A percentile compares a stretch with the other conserved stretches of the same genome.
These are phyloP conservation scores for Fusarium avenaceum DNA, from an alignment of 2,329 filamentous ascomycete species.

Conservation along the genomic window DNA sequence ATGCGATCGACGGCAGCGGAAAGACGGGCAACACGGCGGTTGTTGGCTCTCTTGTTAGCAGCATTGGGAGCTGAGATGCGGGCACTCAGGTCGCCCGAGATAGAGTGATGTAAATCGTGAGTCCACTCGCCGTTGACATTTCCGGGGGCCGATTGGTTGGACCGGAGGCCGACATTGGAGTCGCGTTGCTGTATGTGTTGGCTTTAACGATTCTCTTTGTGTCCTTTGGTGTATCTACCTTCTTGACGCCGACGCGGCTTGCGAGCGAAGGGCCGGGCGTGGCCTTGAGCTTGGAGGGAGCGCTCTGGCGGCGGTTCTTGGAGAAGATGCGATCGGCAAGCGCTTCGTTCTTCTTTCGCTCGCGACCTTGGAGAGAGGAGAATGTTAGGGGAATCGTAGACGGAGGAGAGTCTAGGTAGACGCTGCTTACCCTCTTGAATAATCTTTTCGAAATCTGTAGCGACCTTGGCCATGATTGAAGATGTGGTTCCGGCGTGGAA, in stretches of 20 bases:
- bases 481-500: not conserved
- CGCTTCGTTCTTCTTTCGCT: conserved; percentile 77
- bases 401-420: not conserved
- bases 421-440: conserved; percentile 63
- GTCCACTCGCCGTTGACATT: conserved; percentile 78
- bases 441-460: conserved; percentile 67
- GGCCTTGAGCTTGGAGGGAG: conserved; percentile 64
- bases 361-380: conserved; percentile 64
- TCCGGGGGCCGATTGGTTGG: conserved; percentile 56
- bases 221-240: conserved; percentile 62
- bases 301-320: conserved; percentile 69
- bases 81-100: conserved; percentile 60
- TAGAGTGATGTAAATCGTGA: conserved; percentile 73
- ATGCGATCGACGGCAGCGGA: conserved; percentile 61
- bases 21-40: conserved; percentile 55
- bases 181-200: conserved; percentile 42
- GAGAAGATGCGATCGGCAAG: conserved; percentile 81
- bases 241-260: conserved; percentile 79
- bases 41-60: conserved; percentile 37
- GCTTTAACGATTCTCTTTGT: conserved; percentile 22
- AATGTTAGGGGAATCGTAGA: conserved; percentile 6
- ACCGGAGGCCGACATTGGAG: conserved; percentile 38
- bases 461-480: conserved; percentile 58
- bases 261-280: conserved; percentile 70
- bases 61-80: conserved; percentile 60